A percentile compares a stretch with the other conserved stretches of the same genome.
These are phyloP conservation scores for Cajanus cajan DNA, from an alignment of 306 rosid species.

Conservation along the genomic window DNA sequence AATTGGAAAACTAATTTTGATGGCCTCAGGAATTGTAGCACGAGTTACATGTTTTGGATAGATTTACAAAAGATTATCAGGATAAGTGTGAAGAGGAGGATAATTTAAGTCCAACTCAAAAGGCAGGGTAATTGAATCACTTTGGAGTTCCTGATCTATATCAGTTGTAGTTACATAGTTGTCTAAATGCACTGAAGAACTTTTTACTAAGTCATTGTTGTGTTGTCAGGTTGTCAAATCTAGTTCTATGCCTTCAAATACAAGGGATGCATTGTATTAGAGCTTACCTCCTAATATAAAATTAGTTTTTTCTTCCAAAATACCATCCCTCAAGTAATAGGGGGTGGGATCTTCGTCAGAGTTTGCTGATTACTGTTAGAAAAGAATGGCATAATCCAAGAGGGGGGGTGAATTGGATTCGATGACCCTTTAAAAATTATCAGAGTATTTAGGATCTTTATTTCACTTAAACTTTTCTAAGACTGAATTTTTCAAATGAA, in stretches of 20 bases:
- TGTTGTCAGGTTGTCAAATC: conserved; percentile 70
- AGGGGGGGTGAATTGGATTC: too few relatives aligned
- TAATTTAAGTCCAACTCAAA: conserved; percentile 42
- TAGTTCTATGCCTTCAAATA: conserved; percentile 69
- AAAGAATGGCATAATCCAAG: too few relatives aligned
- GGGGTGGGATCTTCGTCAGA: too few relatives aligned
- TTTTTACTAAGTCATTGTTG: conserved; percentile 25
- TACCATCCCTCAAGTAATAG: too few relatives aligned
- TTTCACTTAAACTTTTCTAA: too few relatives aligned
- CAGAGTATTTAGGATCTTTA: too few relatives aligned
- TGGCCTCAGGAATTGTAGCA: conserved; percentile 78
- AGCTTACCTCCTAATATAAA: conserved; percentile 77
- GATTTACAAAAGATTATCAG: conserved; percentile 66
- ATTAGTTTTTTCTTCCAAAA: conserved; percentile 65
- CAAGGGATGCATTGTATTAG: conserved; percentile 78
- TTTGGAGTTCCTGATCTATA: background rate
- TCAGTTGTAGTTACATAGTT: background rate
- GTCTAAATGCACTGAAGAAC: background rate
- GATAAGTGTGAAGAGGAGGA: conserved; percentile 65
- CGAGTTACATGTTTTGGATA: conserved; percentile 72
- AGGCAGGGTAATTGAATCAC: conserved; percentile 47
- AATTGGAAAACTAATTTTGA: conserved; percentile 3
- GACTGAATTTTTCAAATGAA: too few relatives aligned
- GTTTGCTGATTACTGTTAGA: too few relatives aligned
- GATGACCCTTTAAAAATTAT: too few relatives aligned